Conservation (phyloP, 768 basidiomycete species). For the Lentinula detonsa region DNA sequence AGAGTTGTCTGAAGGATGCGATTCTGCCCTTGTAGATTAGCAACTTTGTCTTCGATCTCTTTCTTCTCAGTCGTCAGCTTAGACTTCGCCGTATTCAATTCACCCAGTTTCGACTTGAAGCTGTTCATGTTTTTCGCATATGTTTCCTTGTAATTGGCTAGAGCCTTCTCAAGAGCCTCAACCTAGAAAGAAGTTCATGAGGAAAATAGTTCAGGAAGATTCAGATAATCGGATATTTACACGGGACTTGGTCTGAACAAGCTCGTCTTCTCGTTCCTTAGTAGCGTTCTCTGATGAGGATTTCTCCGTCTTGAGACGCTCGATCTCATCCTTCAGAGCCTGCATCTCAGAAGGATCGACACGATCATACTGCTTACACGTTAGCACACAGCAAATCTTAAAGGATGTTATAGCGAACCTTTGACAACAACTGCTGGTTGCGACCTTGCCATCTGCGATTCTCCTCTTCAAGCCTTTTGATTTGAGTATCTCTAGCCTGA, state of each 20-base stretch:
- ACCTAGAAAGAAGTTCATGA: slow-evolving; percentile 22
- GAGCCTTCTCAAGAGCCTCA: slow-evolving; percentile 33
- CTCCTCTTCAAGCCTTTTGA: slow-evolving; percentile 69
- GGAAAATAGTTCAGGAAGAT: slow-evolving; percentile 5
- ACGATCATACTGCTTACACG: slow-evolving; percentile 62
- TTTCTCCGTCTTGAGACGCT: slow-evolving; percentile 39
- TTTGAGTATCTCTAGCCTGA: slow-evolving; percentile 60
- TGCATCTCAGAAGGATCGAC: slow-evolving; percentile 85
- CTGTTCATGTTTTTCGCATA: slow-evolving; percentile 17
- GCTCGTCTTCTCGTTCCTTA: slow-evolving; percentile 23
- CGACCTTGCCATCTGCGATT: slow-evolving; percentile 80
- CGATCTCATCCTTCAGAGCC: slow-evolving; percentile 68
- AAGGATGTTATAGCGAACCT: slow-evolving; percentile 38
- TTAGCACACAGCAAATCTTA: neutral
- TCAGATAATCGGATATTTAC: slow-evolving; percentile 16
- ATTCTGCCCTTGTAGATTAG: slow-evolving; percentile 29
- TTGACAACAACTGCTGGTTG: slow-evolving; percentile 72
- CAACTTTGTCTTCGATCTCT: slow-evolving; percentile 30
- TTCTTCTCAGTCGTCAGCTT: slow-evolving; percentile 30
- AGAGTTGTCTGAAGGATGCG: slow-evolving; percentile 22
- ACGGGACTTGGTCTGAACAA: slow-evolving; percentile 20
- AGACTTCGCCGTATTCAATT: slow-evolving; percentile 29
- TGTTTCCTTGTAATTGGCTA: slow-evolving; percentile 27
- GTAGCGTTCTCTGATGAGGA: slow-evolving; percentile 13
- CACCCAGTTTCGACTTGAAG: slow-evolving; percentile 22